Base-by-base conservation (phyloP, 2,329 filamentous ascomycete species). In the Hymenoscyphus albidus region DNA sequence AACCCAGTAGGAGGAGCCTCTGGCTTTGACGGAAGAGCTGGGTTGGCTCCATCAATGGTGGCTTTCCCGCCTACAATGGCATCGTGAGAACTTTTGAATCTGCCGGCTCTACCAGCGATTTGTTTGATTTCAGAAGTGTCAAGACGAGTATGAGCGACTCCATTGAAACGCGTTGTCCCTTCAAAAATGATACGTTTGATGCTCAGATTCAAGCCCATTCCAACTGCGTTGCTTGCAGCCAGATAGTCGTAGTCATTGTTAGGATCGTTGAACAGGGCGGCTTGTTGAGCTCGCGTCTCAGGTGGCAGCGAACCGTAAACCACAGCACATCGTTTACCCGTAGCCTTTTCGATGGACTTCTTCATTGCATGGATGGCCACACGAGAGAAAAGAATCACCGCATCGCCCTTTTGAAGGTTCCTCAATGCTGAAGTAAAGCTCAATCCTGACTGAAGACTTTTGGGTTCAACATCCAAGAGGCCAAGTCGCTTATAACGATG, bases 211-310 rank as follows among this genome's bases (percentile, higher is more conserved):
- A 99, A 80, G 0, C 96, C 95, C 94, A 99, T 98, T 44, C 95
- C 95, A 67, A 99, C 94, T 58, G 95, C 95, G 77, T 97, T 93
- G 71, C 92, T 97, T 9, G 96, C 95, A 32, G 95, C 93, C 5
- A 99, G 81, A 71, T 88, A 96, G 75, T 99, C 95, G 74, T 97
- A 99, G 65, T 97, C 93, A 75, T 96, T 99, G 74, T 96, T 78
- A 0, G 93, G 93, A 68, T 98, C 91, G 74, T 99, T 99, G 82
- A 99, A 99, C 0, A 98, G 81, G 16, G 87, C 87, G 0, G 95
- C 95, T 78, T 99, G 95, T 74, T 94, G 88, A 2, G 93, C 92
- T 67, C 95, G 86, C 51, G 94, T 97, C 76, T 99, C 95, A 1
- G 95, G 94, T 0, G 95, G 95, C 55, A 99, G 78, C 60, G 89